Evolutionary conservation across 1,284 basidiomycete genomes (phyloP).

Genomic region (Entoloma clypeatum): DNA sequence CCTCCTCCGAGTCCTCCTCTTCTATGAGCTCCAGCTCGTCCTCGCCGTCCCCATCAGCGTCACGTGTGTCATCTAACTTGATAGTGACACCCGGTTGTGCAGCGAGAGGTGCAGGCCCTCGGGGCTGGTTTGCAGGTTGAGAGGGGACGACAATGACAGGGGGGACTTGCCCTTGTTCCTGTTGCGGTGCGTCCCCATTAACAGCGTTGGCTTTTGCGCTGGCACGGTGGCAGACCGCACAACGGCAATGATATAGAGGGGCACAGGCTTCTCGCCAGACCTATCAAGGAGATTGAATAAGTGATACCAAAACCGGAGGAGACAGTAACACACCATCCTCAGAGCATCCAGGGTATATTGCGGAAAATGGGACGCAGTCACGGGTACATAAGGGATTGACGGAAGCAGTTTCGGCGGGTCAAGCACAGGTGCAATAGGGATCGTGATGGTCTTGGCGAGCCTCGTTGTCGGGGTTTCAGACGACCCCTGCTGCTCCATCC

Average conservation of each 20-base stretch:
- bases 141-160: constrained; percentile 18
- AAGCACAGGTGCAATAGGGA: constrained; percentile 53
- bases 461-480: constrained; percentile 14
- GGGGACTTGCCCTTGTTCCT: constrained; percentile 9
- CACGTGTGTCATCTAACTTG: constrained; percentile 17
- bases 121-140: constrained; percentile 12
- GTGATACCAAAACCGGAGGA: constrained; percentile 1
- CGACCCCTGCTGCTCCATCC: constrained; percentile 15
- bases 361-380: constrained; percentile 56
- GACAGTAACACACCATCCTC: constrained; percentile 42
- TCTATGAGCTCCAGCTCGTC: constrained; percentile 27
- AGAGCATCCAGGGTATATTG: constrained; percentile 58
- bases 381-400: constrained; percentile 64
- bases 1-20: constrained; percentile 27
- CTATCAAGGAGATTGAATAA: constrained; percentile 29
- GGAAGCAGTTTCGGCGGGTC: constrained; percentile 54
- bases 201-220: constrained; percentile 41
- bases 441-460: constrained; percentile 34
- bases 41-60: constrained; percentile 23
- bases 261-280: constrained; percentile 70
- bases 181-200: constrained; percentile 29
- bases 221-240: constrained; percentile 66
- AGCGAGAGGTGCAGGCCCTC: constrained; percentile 11
- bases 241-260: constrained; percentile 66
- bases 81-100: too few species aligned